Percentiles rank a stretch among this genome's conserved stretches.
Evolutionary conservation across 2,329 filamentous ascomycete species (phyloP).

Genomic region (Botryosphaeria dothidea): DNA sequence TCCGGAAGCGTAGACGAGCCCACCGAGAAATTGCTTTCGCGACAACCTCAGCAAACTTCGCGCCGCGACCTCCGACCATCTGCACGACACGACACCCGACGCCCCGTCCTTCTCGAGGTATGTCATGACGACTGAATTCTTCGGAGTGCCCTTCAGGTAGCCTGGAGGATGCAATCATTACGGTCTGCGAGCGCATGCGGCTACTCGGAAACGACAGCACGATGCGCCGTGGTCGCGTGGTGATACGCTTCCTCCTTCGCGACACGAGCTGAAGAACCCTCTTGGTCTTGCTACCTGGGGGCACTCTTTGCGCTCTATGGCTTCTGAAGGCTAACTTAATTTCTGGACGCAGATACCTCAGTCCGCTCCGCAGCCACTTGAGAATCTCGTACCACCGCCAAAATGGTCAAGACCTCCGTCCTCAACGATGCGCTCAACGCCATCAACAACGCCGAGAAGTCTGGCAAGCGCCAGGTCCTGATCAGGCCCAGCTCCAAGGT

Average conservation of each 20-base stretch:
- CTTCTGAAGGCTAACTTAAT: conserved; percentile 63
- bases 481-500: conserved; percentile 99
- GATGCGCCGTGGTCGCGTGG: conserved; percentile 18
- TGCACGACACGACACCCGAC: conserved; percentile 22
- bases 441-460: conserved; percentile 99
- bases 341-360: conserved; percentile 59
- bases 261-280: conserved; percentile 70
- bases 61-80: conserved; percentile 11
- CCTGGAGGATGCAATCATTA: conserved; percentile 48
- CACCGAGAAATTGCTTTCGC: conserved; percentile 12
- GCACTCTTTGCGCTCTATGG: conserved; percentile 68
- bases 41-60: background rate
- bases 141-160: conserved; percentile 53
- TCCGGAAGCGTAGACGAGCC: conserved; percentile 1
- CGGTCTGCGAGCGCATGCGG: background rate
- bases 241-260: conserved; percentile 50
- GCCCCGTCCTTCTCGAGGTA: conserved; percentile 36
- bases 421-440: conserved; percentile 97
- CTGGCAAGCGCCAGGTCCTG: conserved; percentile 98
- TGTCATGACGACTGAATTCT: conserved; percentile 25
- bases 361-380: conserved; percentile 62
- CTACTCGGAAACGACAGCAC: background rate
- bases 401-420: conserved; percentile 98
- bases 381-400: conserved; percentile 79
- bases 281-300: conserved; percentile 50